Evolutionary conservation across 345 rosid genomes (phyloP).

Genomic region (thale cress (Arabidopsis thaliana)): TAIR10.1 NC_003071.7:5704001-5704500

Average conservation of each 20-base stretch:
- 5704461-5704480: background rate
- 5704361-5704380: conserved; percentile 91
- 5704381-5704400: conserved; percentile 97
- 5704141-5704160: conserved; percentile 96
- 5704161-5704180: conserved; percentile 98
- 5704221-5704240: conserved; percentile 11
- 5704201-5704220: conserved; percentile 23
- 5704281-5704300: conserved; percentile 3
- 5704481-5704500: conserved; percentile 15
- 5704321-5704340: conserved; percentile 78
- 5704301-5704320: conserved; percentile 15
- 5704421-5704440: conserved; percentile 97
- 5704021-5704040: conserved; percentile 2
- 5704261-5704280: conserved; percentile 17
- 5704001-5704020: conserved; percentile 86
- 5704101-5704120: conserved; percentile 83
- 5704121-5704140: conserved; percentile 99
- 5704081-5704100: conserved; percentile 34
- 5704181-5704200: conserved; percentile 94
- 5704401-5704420: conserved; percentile 96
- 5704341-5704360: conserved; percentile 99
- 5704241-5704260: background rate
- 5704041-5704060: conserved; percentile 2
- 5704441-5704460: conserved; percentile 59
- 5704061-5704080: conserved; percentile 14